Evolutionary conservation across 495 filamentous ascomycete genomes (phyloP).

Genomic region (Symbiotaphrina buchneri): DNA sequence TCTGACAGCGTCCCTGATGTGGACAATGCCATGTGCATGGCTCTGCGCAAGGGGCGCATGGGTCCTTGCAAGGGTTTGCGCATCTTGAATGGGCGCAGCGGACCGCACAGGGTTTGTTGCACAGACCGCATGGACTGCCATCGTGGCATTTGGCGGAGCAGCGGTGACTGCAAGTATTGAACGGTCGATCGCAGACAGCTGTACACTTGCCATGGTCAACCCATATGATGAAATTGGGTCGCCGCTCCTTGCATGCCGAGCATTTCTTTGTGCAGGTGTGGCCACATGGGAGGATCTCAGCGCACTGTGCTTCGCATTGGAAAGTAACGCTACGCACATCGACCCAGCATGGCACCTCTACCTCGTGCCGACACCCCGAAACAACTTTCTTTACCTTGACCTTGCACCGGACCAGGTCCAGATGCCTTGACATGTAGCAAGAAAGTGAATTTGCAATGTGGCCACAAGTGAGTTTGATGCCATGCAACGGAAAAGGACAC

Average conservation of each 20-base stretch:
- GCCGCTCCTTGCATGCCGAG: conserved; percentile 18
- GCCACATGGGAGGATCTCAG: conserved; percentile 26
- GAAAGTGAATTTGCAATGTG: conserved; percentile 22
- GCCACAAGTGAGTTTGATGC: conserved; percentile 32
- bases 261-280: conserved; percentile 34
- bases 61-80: conserved; percentile 30
- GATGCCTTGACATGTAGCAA: conserved; percentile 28
- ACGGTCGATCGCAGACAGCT: conserved; percentile 26
- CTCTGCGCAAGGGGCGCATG: conserved; percentile 42
- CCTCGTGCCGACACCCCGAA: conserved; percentile 28
- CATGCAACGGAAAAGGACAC: conserved; percentile 19
- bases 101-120: conserved; percentile 31
- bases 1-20: conserved; percentile 28
- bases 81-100: conserved; percentile 40
- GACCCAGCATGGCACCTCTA: conserved; percentile 24
- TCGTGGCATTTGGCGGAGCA: conserved; percentile 32
- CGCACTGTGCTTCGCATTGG: conserved; percentile 25
- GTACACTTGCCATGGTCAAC: conserved; percentile 26
- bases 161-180: conserved; percentile 32
- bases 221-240: conserved; percentile 8
- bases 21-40: conserved; percentile 32
- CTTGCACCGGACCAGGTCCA: conserved; percentile 11
- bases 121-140: conserved; percentile 27
- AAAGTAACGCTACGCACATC: conserved; percentile 16
- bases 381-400: conserved; percentile 18